Base-by-base conservation (phyloP, 2,329 filamentous ascomycete species). In the Fusarium proliferatum region DNA sequence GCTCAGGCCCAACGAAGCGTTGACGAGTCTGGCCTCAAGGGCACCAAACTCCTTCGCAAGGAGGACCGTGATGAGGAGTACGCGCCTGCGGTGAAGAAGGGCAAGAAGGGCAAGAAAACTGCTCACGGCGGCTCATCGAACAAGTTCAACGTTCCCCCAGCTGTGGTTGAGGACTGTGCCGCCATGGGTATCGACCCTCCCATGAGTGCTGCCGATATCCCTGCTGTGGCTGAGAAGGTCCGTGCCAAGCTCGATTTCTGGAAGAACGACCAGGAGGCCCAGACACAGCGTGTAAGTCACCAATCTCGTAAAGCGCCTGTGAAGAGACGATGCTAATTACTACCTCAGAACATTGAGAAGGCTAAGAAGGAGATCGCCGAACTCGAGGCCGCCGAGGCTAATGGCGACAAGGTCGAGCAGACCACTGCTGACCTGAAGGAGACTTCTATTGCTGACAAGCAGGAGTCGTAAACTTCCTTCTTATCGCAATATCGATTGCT, bases 341-440 rank as follows among this genome's bases (percentile, higher is more conserved):
- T 12, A 43, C 33, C 45, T 34, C 79, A 98, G 96, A 99, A 99
- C 88, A 92, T 98, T 70, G 94, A 94, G 73, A 97, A 98, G 85
- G 96, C 96, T 70, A 93, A 97, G 87, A 96, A 96, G 84, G 95
- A 98, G 84, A 97, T 99, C 72, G 94, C 95, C 81, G 91, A 92
- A 76, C 90, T 98, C 63, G 96, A 98, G 79, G 83, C 85, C 61
- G 85, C 83, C 70, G 87, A 87, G 73, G 84, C 84, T 75, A 86
- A 85, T 79, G 86, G 82, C 69, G 85, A 87, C 73, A 86, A 85
- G 69, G 87, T 90, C 60, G 90, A 88, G 45, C 87, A 88, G 68
- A 85, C 86, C 62, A 85, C 86, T 57, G 81, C 85, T 60, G 86
- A 84, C 63, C 83, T 89, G 64, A 86, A 89, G 83, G 83, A 88